These are phyloP conservation scores for Citrus sinensis DNA, from an alignment of 345 rosid genomes.

Conservation along the genomic window DNA sequence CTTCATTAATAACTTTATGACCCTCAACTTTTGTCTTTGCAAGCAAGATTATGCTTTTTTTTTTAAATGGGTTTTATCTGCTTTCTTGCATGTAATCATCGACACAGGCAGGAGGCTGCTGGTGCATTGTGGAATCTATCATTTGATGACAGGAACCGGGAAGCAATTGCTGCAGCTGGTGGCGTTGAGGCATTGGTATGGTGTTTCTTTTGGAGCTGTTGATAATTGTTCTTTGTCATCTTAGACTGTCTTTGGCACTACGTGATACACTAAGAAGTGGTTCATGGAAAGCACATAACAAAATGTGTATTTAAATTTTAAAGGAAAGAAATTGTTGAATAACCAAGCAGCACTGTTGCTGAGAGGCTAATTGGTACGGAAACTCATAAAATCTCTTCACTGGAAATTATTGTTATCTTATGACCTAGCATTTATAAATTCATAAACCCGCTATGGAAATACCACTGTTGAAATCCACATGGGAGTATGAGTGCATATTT, in stretches of 20 bases:
- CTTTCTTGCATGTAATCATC: slow-evolving; percentile 8
- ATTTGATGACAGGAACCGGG: slow-evolving; percentile 74
- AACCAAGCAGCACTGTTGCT: neutral
- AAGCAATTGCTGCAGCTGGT: slow-evolving; percentile 81
- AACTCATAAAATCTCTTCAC: neutral
- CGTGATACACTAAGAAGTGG: slow-evolving; percentile 3
- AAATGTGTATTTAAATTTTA: neutral
- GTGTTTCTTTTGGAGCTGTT: slow-evolving; percentile 1
- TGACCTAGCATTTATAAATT: neutral
- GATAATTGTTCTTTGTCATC: neutral
- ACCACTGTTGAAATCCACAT: neutral
- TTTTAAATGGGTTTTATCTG: neutral
- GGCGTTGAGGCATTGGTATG: slow-evolving; percentile 90
- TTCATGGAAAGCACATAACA: neutral
- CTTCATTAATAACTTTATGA: neutral
- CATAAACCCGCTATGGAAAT: neutral
- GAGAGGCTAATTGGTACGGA: neutral
- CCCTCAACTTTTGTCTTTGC: neutral
- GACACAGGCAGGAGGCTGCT: slow-evolving; percentile 77
- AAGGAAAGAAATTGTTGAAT: neutral
- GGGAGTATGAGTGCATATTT: neutral
- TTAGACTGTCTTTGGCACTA: neutral
- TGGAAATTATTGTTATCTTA: neutral
- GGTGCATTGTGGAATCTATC: slow-evolving; percentile 87
- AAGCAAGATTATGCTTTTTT: neutral